Evolutionary conservation across 805 yeast species (phyloP).

Genomic region (Wickerhamiella allomyrinae): DNA sequence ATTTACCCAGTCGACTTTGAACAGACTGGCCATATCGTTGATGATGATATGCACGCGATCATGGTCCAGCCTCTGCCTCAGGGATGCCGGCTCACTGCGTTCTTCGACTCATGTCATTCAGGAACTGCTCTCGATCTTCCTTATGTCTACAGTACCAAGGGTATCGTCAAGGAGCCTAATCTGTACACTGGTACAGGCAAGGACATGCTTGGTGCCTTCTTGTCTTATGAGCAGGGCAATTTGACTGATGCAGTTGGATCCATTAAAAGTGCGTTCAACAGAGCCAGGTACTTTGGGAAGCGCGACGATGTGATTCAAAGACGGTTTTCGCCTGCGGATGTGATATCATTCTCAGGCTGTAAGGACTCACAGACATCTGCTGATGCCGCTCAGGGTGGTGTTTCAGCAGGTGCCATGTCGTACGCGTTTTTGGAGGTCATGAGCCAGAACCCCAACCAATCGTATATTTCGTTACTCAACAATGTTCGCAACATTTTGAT

Average conservation of each 20-base stretch:
- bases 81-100: slow-evolving; percentile 65
- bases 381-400: slow-evolving; percentile 60
- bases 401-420: slow-evolving; percentile 73
- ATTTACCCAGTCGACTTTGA: slow-evolving; percentile 65
- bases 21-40: slow-evolving; percentile 50
- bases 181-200: slow-evolving; percentile 60
- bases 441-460: slow-evolving; percentile 45
- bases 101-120: slow-evolving; percentile 77
- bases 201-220: slow-evolving; percentile 45
- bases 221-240: slow-evolving; percentile 49
- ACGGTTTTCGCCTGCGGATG: slow-evolving; percentile 66
- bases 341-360: slow-evolving; percentile 64
- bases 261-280: slow-evolving; percentile 21
- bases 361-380: slow-evolving; percentile 77
- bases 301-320: slow-evolving; percentile 34
- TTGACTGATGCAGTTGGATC: slow-evolving; percentile 29
- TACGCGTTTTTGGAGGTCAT: slow-evolving; percentile 60
- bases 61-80: slow-evolving; percentile 55
- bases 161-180: slow-evolving; percentile 69
- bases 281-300: slow-evolving; percentile 7
- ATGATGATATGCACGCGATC: slow-evolving; percentile 58
- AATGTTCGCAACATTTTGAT: slow-evolving; percentile 50
- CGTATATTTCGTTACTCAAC: slow-evolving; percentile 54
- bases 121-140: slow-evolving; percentile 76
- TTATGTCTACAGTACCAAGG: slow-evolving; percentile 66